A percentile compares a stretch with the other conserved stretches of the same genome.
Evolutionary conservation across 164 flowering plant species (phyloP).

Genomic region (Piper longum): DNA sequence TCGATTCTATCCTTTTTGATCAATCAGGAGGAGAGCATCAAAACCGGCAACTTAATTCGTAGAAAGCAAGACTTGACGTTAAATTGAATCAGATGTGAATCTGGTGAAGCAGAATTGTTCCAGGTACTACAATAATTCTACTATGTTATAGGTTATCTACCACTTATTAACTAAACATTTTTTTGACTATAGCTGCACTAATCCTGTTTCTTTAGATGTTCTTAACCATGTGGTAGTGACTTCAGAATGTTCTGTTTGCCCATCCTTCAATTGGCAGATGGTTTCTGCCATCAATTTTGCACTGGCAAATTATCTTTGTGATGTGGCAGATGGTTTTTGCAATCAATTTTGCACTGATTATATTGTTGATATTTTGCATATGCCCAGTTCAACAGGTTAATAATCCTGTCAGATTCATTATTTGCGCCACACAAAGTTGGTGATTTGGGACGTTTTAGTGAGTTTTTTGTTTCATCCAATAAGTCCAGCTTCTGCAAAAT

Average conservation of each 20-base stretch:
- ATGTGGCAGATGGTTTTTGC: neutral
- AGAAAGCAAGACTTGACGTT: slow-evolving; percentile 17
- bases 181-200: too few species aligned
- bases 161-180: too few species aligned
- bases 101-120: neutral
- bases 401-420: too few species aligned
- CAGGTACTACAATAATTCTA: neutral
- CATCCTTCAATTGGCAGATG: neutral
- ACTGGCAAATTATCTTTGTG: neutral
- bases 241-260: neutral
- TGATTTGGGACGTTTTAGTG: too few species aligned
- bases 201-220: neutral
- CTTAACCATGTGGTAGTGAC: neutral
- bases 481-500: too few species aligned
- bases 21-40: slow-evolving; percentile 22
- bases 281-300: neutral
- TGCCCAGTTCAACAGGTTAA: too few species aligned
- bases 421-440: too few species aligned
- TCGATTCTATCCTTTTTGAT: slow-evolving; percentile 38
- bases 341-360: neutral
- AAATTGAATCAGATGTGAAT: neutral
- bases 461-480: too few species aligned
- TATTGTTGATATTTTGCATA: too few species aligned
- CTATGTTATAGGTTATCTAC: too few species aligned
- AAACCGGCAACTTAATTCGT: slow-evolving; percentile 22